Evolutionary conservation across 768 basidiomycete genomes (phyloP).

Genomic region (Dictyophora rubrovolvata): DNA sequence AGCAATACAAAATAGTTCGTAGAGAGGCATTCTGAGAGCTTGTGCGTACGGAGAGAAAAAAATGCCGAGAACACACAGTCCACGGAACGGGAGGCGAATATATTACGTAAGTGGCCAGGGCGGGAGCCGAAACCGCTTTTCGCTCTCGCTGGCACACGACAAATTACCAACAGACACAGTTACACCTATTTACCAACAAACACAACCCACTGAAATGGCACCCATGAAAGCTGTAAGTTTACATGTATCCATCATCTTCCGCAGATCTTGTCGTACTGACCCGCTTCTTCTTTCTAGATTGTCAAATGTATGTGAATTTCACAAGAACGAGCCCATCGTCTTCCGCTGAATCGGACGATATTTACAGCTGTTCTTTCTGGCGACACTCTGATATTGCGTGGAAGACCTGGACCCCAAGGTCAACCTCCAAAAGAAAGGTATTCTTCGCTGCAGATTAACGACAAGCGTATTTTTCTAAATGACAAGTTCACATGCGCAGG

Average conservation of each 20-base stretch:
- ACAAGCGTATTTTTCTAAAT: background rate
- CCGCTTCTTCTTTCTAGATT: conserved; percentile 16
- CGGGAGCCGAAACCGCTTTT: background rate
- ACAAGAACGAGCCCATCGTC: conserved; percentile 5
- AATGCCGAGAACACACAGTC: background rate
- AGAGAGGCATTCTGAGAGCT: conserved; percentile 61
- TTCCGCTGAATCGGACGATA: conserved; percentile 19
- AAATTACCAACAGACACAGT: background rate
- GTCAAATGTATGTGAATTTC: conserved; percentile 25
- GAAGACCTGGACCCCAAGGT: conserved; percentile 65
- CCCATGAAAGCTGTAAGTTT: conserved; percentile 63
- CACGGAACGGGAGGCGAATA: background rate
- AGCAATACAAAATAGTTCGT: conserved; percentile 79
- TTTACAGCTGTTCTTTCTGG: conserved; percentile 76
- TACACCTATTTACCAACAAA: background rate
- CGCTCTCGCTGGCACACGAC: conserved; percentile 6
- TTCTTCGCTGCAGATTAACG: conserved; percentile 13
- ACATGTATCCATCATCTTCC: conserved; percentile 39
- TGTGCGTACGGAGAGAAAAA: background rate
- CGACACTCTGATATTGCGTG: conserved; percentile 79
- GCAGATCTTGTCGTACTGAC: background rate
- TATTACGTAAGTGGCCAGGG: background rate
- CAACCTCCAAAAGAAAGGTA: conserved; percentile 88
- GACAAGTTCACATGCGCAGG: conserved; percentile 29
- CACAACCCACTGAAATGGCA: conserved; percentile 3